These are phyloP conservation scores for Lodderomyces theae DNA, from an alignment of 1,139 yeast genomes.

Conservation along the genomic window DNA sequence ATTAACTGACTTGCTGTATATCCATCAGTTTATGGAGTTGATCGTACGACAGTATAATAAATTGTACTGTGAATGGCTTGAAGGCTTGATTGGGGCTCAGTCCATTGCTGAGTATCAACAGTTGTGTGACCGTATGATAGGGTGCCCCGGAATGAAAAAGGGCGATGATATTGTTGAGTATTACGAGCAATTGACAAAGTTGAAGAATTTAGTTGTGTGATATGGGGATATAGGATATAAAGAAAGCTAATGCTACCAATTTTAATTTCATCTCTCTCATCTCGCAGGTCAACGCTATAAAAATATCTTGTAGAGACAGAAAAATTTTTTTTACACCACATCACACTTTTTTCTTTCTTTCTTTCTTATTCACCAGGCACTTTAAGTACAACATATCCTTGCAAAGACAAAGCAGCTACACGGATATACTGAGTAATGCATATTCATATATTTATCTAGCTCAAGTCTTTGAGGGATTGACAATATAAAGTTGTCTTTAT, in stretches of 20 bases:
- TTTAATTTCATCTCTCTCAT: not conserved
- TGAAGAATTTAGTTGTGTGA: conserved; percentile 11
- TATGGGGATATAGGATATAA: not conserved
- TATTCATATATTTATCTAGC: not conserved
- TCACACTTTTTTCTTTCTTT: not conserved
- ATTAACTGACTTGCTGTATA: conserved; percentile 8
- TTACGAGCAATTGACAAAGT: conserved; percentile 14
- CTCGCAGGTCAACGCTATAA: too few species aligned
- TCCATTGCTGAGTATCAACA: conserved; percentile 13
- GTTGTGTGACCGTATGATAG: conserved; percentile 7
- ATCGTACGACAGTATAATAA: conserved; percentile 14
- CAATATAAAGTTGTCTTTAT: too few species aligned
- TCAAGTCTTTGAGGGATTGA: not conserved
- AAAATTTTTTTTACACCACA: not conserved
- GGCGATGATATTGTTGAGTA: conserved; percentile 14
- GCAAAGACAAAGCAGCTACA: not conserved
- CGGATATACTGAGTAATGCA: not conserved
- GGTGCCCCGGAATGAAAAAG: conserved; percentile 5
- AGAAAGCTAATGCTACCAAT: not conserved
- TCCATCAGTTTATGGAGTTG: conserved; percentile 14
- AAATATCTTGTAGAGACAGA: not conserved
- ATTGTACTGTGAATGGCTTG: conserved; percentile 15
- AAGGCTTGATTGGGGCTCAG: conserved; percentile 13
- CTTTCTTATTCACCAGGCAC: not conserved
- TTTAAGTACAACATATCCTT: too few species aligned